Evolutionary conservation across 176 grass and related monocot species (phyloP), one percentile per base, ranked within the genome.

Genomic region (Oryza longistaminata): DNA sequence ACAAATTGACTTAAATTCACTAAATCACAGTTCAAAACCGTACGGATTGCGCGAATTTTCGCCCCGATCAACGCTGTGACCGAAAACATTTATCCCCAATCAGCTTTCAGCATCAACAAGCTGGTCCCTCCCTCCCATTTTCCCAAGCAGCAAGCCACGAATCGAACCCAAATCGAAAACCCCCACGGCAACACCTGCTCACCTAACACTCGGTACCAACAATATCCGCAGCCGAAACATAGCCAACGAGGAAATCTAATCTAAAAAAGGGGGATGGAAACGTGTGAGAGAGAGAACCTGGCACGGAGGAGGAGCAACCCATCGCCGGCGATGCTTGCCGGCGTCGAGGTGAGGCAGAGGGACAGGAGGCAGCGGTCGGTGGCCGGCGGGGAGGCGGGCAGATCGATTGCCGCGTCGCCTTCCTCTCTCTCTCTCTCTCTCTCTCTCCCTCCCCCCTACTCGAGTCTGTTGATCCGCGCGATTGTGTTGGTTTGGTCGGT

Each of bases 301-400:
- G 94, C 33, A 94, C 85, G 71, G 94, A 97, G 66, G 94, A 85
- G 70, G 94, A 88, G 85, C 91, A 96, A 73, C 91, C 94, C 94
- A 93, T 97, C 68, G 72, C 43, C 68, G 43, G 21, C 31, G 52
- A 43, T 34, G 35, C 6, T 22, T 19, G 64, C 64, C 77, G 77
- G 60, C n/a, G 67, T 72, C 80, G 72, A 0, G 65, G 49, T 37
- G 3, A 34, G 7, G 16, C 29, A n/a, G 12, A 34, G 17, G 81
- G 6, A 3, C 24, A 50, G 22, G 27, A 49, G 3, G 72, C 43
- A 25, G 78, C 66, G 24, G 43, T 19, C 70, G 77, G 76, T 11
- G 58, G 40, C 22, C 82, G 71, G 22, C 33, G 21, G 50, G 42
- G 81, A 16, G 9, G 35, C 7, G 2, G 45, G 11, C 64, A 21